Conservation (phyloP, 352 stramenopile genomes). For the Globisporangium iwayamae region DNA sequence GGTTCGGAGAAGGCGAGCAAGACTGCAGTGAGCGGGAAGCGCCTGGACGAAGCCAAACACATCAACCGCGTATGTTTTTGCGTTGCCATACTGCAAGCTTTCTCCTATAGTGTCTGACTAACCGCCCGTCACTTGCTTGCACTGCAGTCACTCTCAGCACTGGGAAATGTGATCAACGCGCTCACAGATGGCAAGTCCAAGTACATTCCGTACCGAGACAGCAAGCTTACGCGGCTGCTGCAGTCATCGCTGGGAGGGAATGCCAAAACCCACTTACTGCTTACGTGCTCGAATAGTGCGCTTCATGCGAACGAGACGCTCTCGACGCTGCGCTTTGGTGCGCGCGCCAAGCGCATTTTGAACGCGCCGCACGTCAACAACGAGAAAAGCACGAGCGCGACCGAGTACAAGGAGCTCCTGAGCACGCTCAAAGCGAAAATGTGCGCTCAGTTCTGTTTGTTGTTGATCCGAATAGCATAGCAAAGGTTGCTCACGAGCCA, state of each 20-base stretch:
- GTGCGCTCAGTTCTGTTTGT: constrained; percentile 13
- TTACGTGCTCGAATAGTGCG: constrained; percentile 43
- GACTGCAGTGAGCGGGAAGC: constrained; percentile 37
- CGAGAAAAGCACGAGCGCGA: constrained; percentile 23
- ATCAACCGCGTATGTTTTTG: constrained; percentile 51
- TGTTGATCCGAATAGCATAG: neutral
- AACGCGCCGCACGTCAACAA: constrained; percentile 76
- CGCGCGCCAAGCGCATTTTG: constrained; percentile 80
- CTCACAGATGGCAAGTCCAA: constrained; percentile 37
- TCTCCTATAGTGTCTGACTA: neutral
- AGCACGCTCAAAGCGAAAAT: constrained; percentile 53
- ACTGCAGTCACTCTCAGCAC: constrained; percentile 57
- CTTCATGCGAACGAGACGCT: constrained; percentile 65
- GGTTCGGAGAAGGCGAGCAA: constrained; percentile 65
- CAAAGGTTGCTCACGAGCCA: neutral
- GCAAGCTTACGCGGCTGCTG: constrained; percentile 86
- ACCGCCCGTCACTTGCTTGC: neutral
- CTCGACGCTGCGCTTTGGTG: constrained; percentile 89
- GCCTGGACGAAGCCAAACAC: constrained; percentile 69
- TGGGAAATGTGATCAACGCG: constrained; percentile 71
- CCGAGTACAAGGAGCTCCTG: constrained; percentile 31
- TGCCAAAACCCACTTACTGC: constrained; percentile 83
- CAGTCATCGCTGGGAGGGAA: constrained; percentile 87
- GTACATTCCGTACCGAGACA: constrained; percentile 82
- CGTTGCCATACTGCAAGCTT: neutral